Evolutionary conservation across 495 filamentous ascomycete genomes (phyloP).

Genomic region (Viridothelium virens): DNA sequence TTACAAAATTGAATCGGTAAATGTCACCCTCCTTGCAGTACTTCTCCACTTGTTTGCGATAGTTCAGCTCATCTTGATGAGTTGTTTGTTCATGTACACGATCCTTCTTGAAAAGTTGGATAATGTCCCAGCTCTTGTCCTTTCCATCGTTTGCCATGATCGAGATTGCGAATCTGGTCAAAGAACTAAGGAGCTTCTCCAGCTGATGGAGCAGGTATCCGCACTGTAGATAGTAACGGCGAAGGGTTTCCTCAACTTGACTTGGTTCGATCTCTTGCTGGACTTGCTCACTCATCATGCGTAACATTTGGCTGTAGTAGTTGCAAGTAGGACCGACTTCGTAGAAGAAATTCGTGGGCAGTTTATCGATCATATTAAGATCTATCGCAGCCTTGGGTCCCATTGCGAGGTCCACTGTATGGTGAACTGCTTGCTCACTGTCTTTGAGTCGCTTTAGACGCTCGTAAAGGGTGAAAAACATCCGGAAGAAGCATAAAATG

Average conservation of each 20-base stretch:
- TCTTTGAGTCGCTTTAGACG: constrained; percentile 75
- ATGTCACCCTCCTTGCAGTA: constrained; percentile 82
- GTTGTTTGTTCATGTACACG: constrained; percentile 74
- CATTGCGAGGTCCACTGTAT: constrained; percentile 61
- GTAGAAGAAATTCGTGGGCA: constrained; percentile 74
- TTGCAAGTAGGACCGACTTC: constrained; percentile 54
- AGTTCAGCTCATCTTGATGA: constrained; percentile 73
- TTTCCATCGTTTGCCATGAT: constrained; percentile 76
- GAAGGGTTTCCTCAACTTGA: constrained; percentile 79
- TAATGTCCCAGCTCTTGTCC: constrained; percentile 83
- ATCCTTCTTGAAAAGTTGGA: constrained; percentile 72
- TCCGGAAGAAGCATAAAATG: constrained; percentile 86
- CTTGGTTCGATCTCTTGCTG: constrained; percentile 68
- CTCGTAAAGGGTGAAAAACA: constrained; percentile 80
- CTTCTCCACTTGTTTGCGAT: constrained; percentile 79
- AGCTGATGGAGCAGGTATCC: constrained; percentile 89
- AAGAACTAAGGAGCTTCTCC: constrained; percentile 69
- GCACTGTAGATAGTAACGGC: constrained; percentile 76
- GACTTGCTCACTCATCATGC: constrained; percentile 61
- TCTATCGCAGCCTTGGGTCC: constrained; percentile 70
- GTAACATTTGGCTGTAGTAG: constrained; percentile 61
- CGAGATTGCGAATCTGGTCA: constrained; percentile 63
- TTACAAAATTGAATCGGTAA: constrained; percentile 77
- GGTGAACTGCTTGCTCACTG: constrained; percentile 59
- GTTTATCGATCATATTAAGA: constrained; percentile 65